phyloP scores from a whole-genome alignment of 148 eudicot genomes.

The Heliosperma pusillum region DNA sequence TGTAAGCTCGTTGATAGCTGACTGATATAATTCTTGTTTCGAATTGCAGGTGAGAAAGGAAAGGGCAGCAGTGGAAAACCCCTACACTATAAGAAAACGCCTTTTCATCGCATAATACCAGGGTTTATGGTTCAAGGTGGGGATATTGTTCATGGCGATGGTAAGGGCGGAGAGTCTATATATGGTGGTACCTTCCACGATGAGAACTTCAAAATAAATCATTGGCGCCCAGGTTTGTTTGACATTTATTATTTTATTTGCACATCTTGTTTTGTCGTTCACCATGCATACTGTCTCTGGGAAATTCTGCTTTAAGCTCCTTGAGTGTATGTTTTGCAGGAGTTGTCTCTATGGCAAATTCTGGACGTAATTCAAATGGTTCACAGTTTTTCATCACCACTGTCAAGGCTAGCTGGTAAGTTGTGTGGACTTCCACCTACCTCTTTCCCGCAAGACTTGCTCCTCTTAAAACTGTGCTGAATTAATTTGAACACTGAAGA shows the following conservation, averaged over 20 bases:
- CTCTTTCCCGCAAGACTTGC: not conserved
- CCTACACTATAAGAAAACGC: slow-evolving; percentile 78
- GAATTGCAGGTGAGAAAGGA: slow-evolving; percentile 67
- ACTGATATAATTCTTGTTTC: slow-evolving; percentile 9
- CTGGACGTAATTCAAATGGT: slow-evolving; percentile 90
- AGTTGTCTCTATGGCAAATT: slow-evolving; percentile 84
- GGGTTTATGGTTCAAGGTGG: slow-evolving; percentile 99
- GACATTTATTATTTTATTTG: not conserved
- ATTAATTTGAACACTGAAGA: too few species aligned
- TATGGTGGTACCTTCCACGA: slow-evolving; percentile 74
- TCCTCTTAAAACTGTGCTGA: too few species aligned
- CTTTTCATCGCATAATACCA: slow-evolving; percentile 89
- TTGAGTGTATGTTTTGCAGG: slow-evolving; percentile 41
- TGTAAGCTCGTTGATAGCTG: not conserved
- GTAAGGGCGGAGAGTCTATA: slow-evolving; percentile 80
- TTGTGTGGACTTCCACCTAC: slow-evolving; percentile 11
- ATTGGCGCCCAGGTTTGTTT: slow-evolving; percentile 71
- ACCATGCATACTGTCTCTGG: not conserved
- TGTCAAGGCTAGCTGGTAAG: slow-evolving; percentile 90
- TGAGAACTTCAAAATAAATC: slow-evolving; percentile 76
- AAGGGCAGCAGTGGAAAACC: slow-evolving; percentile 50
- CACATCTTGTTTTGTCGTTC: not conserved
- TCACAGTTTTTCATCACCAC: slow-evolving; percentile 96
- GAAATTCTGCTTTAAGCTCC: not conserved
- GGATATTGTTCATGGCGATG: slow-evolving; percentile 67